phyloP scores from a whole-genome alignment of 306 rosid genomes.

The Fagus crenata region DNA sequence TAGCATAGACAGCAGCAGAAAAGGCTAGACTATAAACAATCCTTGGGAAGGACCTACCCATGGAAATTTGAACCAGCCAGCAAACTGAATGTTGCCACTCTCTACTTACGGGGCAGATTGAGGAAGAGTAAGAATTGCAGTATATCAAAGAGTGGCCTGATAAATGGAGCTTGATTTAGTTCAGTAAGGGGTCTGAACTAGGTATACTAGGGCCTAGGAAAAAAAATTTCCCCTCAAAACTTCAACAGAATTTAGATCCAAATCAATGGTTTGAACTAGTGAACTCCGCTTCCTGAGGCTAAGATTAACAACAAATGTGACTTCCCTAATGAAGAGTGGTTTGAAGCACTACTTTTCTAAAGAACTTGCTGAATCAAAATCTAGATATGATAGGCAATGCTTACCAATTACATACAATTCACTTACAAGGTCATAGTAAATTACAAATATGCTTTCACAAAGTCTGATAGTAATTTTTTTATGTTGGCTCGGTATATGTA shows the following conservation, averaged over 20 bases:
- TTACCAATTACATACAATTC: background rate
- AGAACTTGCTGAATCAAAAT: background rate
- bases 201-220: background rate
- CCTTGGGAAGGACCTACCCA: background rate
- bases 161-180: background rate
- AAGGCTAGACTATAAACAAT: background rate
- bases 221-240: background rate
- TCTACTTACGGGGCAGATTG: background rate
- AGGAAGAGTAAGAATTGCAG: background rate
- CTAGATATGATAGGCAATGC: background rate
- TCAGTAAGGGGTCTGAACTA: background rate
- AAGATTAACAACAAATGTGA: too few species aligned
- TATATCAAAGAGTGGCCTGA: background rate
- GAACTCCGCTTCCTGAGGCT: too few species aligned
- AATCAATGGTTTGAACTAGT: background rate
- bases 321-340: background rate
- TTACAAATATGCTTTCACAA: background rate
- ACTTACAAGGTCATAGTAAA: background rate
- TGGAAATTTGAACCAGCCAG: background rate
- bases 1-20: background rate
- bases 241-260: background rate
- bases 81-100: background rate
- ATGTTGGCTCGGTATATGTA: background rate
- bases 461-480: background rate
- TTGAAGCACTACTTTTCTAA: conserved; percentile 1